These are phyloP conservation scores for Helichrysum umbraculigerum DNA, from an alignment of 129 eudicot species.

Conservation along the genomic window DNA sequence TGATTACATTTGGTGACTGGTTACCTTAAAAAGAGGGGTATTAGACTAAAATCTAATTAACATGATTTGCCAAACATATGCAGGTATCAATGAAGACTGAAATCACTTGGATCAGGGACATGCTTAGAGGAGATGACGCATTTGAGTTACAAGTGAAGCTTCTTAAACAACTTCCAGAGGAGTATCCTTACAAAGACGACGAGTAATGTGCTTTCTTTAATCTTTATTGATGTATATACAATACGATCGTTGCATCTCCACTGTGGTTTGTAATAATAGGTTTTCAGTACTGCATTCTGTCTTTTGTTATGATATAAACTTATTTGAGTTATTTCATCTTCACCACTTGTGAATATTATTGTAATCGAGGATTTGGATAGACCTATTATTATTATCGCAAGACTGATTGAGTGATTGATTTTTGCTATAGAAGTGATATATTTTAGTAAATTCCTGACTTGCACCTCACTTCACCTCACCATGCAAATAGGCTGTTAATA, in stretches of 20 bases:
- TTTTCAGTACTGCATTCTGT: neutral
- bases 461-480: no score
- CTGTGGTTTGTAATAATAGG: slow-evolving; percentile 5
- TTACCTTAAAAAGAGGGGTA: no score
- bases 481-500: no score
- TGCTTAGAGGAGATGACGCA: no score
- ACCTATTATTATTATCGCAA: no score
- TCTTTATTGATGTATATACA: slow-evolving; percentile 31
- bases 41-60: no score
- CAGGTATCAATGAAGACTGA: slow-evolving; percentile 98
- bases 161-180: slow-evolving; percentile 93
- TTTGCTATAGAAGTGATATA: no score
- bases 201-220: slow-evolving; percentile 42
- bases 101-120: slow-evolving; percentile 87
- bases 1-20: neutral
- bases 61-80: neutral
- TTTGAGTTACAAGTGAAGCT: slow-evolving; percentile 89
- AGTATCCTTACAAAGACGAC: slow-evolving; percentile 96
- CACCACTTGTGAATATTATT: no score
- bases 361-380: no score
- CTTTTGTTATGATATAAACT: slow-evolving; percentile 9
- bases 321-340: neutral
- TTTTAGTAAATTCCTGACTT: no score
- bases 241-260: neutral
- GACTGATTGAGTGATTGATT: no score